Conservation (phyloP, 345 rosid genomes). For the Hibiscus tridactylites region DNA sequence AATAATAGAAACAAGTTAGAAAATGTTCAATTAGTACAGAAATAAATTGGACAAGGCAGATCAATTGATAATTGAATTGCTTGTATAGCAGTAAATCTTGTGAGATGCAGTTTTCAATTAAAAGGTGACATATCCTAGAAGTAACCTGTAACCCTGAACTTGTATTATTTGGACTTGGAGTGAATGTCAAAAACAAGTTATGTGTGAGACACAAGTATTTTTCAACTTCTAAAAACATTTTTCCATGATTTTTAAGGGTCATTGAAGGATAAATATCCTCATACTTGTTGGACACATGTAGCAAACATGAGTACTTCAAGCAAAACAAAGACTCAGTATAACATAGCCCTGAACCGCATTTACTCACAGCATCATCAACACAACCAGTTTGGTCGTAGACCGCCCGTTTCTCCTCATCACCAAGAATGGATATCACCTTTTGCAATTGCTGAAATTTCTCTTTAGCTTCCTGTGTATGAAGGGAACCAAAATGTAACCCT, state of each 20-base stretch:
- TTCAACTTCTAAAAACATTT: neutral
- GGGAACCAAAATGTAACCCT: neutral
- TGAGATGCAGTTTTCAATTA: neutral
- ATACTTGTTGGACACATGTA: neutral
- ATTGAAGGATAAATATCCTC: neutral
- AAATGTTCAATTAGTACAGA: neutral
- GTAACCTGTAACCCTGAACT: too few species aligned
- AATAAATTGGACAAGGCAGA: neutral
- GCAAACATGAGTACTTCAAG: neutral
- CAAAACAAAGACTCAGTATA: neutral
- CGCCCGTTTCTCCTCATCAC: conserved; percentile 78
- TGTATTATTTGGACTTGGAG: too few species aligned
- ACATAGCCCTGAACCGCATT: neutral
- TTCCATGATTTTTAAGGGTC: neutral
- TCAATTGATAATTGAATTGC: neutral
- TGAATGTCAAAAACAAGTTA: too few species aligned
- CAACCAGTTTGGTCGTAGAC: conserved; percentile 90
- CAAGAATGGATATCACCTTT: conserved; percentile 82
- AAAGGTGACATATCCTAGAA: neutral
- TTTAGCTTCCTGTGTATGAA: conserved; percentile 60
- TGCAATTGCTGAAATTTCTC: conserved; percentile 95
- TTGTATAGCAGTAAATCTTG: neutral
- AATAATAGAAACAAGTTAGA: neutral
- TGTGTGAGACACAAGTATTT: neutral
- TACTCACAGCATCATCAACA: conserved; percentile 83